Conservation (phyloP, 306 rosid species). For the Inga leiocalycina region DNA sequence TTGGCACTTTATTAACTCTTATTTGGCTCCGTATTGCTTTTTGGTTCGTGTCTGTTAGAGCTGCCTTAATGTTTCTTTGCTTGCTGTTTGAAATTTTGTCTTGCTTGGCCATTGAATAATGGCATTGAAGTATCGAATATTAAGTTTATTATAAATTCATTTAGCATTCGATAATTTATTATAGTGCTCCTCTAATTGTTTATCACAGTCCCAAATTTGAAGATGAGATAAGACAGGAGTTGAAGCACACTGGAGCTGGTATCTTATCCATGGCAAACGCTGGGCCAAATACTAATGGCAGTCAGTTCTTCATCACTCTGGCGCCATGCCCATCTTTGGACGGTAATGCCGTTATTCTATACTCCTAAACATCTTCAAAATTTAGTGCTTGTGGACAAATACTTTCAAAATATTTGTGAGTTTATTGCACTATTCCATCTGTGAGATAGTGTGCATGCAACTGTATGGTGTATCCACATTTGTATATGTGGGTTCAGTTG, state of each 20-base stretch:
- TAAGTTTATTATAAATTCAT: background rate
- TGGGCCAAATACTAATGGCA: constrained; percentile 92
- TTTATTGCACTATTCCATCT: background rate
- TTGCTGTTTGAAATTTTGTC: background rate
- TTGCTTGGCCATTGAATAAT: background rate
- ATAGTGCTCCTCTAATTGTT: constrained; percentile 4
- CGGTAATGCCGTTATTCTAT: constrained; percentile 53
- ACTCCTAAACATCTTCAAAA: background rate
- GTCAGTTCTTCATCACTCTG: constrained; percentile 93
- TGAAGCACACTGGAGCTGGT: constrained; percentile 99
- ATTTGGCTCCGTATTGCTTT: background rate
- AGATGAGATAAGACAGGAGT: constrained; percentile 85
- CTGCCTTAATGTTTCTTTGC: background rate
- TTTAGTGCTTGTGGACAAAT: background rate
- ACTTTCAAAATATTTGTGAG: background rate
- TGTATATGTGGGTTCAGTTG: background rate
- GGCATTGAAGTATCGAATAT: background rate
- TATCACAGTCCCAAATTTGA: constrained; percentile 74
- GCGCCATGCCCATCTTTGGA: constrained; percentile 96
- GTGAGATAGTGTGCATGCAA: background rate
- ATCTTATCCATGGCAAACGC: constrained; percentile 98
- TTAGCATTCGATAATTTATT: constrained; percentile 6
- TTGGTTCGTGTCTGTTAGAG: background rate
- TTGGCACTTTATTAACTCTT: background rate
- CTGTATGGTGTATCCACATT: background rate